phyloP scores from a whole-genome alignment of 75 land plant species.

The Chamaecyparis obtusa region DNA sequence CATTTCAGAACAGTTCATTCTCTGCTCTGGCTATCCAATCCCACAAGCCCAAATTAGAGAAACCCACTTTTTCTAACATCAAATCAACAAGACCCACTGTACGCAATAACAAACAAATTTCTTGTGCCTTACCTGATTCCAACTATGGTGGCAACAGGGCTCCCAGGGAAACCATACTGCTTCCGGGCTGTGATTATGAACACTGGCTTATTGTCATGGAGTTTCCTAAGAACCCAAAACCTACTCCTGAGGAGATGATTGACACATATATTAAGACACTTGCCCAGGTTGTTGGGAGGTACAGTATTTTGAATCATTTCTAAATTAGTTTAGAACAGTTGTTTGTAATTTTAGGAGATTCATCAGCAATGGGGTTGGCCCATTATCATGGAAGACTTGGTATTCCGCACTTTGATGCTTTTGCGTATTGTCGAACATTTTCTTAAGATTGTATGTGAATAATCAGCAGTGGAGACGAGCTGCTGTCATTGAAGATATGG shows the following conservation, averaged over 20 bases:
- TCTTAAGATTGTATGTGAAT: not conserved
- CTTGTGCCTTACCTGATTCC: conserved; percentile 22
- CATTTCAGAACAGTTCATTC: not conserved
- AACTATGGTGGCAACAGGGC: conserved; percentile 37
- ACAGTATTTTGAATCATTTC: not conserved
- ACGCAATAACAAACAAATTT: not conserved
- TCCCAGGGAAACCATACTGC: conserved; percentile 57
- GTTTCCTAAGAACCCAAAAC: conserved; percentile 73
- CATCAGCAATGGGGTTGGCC: not conserved
- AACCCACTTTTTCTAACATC: not conserved
- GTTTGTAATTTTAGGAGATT: not conserved
- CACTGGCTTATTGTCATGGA: conserved; percentile 90
- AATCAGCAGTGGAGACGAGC: not conserved
- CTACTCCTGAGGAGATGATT: conserved; percentile 71
- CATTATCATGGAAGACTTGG: not conserved
- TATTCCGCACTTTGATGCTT: not conserved
- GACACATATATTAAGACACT: conserved; percentile 73
- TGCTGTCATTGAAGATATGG: not conserved
- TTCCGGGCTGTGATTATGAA: conserved; percentile 79
- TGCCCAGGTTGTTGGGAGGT: conserved; percentile 80
- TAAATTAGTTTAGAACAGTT: not conserved
- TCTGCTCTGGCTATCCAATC: not conserved
- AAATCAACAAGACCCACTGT: not conserved
- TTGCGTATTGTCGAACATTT: not conserved
- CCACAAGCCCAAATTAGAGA: not conserved